phyloP scores from a whole-genome alignment of 2,329 filamentous ascomycete species.

The Aspergillus puulaauensis region DNA sequence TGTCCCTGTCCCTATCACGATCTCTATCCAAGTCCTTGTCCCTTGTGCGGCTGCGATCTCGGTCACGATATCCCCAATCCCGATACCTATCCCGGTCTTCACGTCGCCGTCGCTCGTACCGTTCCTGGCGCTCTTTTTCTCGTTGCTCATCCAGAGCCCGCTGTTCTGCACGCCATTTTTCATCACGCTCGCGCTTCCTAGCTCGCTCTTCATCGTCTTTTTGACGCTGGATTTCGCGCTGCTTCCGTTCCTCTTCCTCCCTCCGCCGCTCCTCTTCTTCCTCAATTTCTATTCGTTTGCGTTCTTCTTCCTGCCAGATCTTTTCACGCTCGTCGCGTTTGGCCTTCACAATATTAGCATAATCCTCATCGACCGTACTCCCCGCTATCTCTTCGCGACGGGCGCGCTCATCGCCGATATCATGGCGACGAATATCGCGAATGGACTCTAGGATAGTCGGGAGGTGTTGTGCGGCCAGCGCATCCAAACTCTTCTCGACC shows the following conservation, averaged over 20 bases:
- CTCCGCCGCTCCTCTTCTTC: conserved; percentile 41
- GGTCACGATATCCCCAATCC: conserved; percentile 36
- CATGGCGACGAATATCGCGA: conserved; percentile 56
- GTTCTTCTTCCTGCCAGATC: conserved; percentile 49
- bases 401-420: conserved; percentile 59
- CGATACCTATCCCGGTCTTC: conserved; percentile 48
- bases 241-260: conserved; percentile 43
- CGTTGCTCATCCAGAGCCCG: conserved; percentile 54
- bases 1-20: conserved; percentile 17
- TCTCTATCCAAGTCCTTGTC: conserved; percentile 27
- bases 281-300: conserved; percentile 54
- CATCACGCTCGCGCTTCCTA: conserved; percentile 51
- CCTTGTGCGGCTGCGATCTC: conserved; percentile 37
- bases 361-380: conserved; percentile 61
- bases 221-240: conserved; percentile 44
- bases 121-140: conserved; percentile 50
- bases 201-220: conserved; percentile 48
- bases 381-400: conserved; percentile 55
- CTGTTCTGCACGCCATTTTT: conserved; percentile 50
- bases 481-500: conserved; percentile 56
- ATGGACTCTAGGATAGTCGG: conserved; percentile 54
- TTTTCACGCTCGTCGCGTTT: conserved; percentile 54
- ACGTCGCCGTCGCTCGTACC: conserved; percentile 43
- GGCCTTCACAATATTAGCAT: conserved; percentile 53
- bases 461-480: conserved; percentile 55